These are phyloP conservation scores for Diaporthe australafricana DNA, from an alignment of 2,329 filamentous ascomycete species.

Conservation along the genomic window DNA sequence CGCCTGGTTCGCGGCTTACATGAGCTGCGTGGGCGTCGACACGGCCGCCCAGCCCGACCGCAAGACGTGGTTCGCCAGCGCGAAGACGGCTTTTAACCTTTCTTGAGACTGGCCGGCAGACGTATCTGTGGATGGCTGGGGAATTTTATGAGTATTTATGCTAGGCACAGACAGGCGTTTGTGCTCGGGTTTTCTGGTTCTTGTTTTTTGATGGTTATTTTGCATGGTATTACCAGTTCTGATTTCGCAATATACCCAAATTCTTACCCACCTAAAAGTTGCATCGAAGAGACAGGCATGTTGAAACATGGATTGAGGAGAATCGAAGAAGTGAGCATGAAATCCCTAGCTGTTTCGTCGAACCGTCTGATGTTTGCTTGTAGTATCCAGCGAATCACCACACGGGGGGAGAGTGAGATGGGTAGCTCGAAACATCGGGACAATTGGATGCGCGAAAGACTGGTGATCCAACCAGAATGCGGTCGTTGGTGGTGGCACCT, in stretches of 20 bases:
- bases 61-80: slow-evolving; percentile 54
- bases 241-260: slow-evolving; percentile 11
- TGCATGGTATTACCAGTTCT: not conserved
- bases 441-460: not conserved
- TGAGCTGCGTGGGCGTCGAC: slow-evolving; percentile 58
- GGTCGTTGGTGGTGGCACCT: no score
- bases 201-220: not conserved
- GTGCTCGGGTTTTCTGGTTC: not conserved
- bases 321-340: not conserved
- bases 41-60: slow-evolving; percentile 45
- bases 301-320: no score
- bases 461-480: not conserved
- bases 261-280: not conserved
- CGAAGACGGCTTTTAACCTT: slow-evolving; percentile 61
- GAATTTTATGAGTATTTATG: not conserved
- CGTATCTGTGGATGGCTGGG: not conserved
- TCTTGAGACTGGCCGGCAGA: not conserved
- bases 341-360: no score
- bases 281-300: no score
- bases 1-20: slow-evolving; percentile 57
- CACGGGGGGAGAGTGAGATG: not conserved
- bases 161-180: not conserved
- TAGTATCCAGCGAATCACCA: not conserved
- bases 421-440: not conserved
- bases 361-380: not conserved